Evolutionary conservation across 2,329 filamentous ascomycete species (phyloP).

Genomic region (Aspergillus sp.): DNA sequence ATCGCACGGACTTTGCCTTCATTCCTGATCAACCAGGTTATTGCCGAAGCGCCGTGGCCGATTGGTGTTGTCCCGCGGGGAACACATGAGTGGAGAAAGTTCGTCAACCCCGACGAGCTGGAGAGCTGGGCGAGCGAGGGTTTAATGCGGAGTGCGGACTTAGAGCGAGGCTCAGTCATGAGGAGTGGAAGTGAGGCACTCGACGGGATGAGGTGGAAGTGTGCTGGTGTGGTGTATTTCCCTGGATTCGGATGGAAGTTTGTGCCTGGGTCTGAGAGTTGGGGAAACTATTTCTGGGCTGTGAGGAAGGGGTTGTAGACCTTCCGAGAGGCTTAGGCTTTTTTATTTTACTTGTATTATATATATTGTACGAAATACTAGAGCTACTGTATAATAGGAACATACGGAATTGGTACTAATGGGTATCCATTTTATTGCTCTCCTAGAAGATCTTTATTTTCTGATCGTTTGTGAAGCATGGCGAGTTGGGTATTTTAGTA

Average conservation of each 20-base stretch:
- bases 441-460: not conserved
- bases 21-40: conserved; percentile 87
- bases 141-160: conserved; percentile 51
- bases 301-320: conserved; percentile 57
- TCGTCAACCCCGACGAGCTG: conserved; percentile 80
- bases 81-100: conserved; percentile 96
- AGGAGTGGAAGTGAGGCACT: conserved; percentile 26
- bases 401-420: not conserved
- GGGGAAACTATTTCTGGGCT: conserved; percentile 96
- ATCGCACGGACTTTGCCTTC: conserved; percentile 87
- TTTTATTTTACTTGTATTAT: not conserved
- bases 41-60: conserved; percentile 76
- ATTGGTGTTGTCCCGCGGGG: conserved; percentile 80
- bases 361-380: not conserved
- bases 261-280: conserved; percentile 74
- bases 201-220: conserved; percentile 58
- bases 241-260: conserved; percentile 88
- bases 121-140: conserved; percentile 42
- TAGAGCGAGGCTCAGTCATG: conserved; percentile 12
- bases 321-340: not conserved
- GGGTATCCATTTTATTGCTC: not conserved
- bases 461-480: not conserved
- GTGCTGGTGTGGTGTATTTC: conserved; percentile 82
- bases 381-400: not conserved
- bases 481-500: too few relatives aligned